phyloP scores from a whole-genome alignment of 768 basidiomycete genomes.

The Russula lepida region DNA sequence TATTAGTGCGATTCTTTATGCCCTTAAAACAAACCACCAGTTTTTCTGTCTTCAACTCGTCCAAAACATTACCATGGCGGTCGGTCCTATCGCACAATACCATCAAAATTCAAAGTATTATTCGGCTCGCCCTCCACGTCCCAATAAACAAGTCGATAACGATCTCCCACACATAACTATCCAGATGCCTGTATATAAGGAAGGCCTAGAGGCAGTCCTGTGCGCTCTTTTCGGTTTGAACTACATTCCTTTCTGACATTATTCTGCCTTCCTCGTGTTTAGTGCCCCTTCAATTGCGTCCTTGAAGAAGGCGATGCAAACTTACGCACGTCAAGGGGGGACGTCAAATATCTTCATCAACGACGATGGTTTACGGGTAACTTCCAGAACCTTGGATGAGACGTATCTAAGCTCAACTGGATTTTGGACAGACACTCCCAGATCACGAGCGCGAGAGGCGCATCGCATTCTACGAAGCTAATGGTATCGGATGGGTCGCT shows the following conservation, averaged over 20 bases:
- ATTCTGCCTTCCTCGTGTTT: background rate
- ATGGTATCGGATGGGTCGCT: conserved; percentile 53
- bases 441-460: conserved; percentile 40
- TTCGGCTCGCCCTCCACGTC: conserved; percentile 36
- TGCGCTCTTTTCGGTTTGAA: conserved; percentile 25
- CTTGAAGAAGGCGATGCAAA: conserved; percentile 52
- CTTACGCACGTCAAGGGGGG: conserved; percentile 59
- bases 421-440: conserved; percentile 28
- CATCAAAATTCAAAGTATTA: conserved; percentile 46
- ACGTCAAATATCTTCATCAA: conserved; percentile 50
- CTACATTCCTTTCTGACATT: background rate
- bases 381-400: background rate
- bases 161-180: conserved; percentile 43
- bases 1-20: background rate
- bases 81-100: conserved; percentile 48
- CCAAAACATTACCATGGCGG: conserved; percentile 33
- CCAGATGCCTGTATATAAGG: conserved; percentile 54
- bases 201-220: conserved; percentile 43
- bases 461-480: conserved; percentile 45
- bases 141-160: conserved; percentile 38
- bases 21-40: background rate
- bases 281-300: conserved; percentile 44
- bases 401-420: background rate
- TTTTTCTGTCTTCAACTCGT: conserved; percentile 38
- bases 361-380: conserved; percentile 51